Evolutionary conservation across 192 early-diverging fungal species (phyloP), one percentile per base, ranked within the genome.

Genomic region (Haplosporangium gracile): DNA sequence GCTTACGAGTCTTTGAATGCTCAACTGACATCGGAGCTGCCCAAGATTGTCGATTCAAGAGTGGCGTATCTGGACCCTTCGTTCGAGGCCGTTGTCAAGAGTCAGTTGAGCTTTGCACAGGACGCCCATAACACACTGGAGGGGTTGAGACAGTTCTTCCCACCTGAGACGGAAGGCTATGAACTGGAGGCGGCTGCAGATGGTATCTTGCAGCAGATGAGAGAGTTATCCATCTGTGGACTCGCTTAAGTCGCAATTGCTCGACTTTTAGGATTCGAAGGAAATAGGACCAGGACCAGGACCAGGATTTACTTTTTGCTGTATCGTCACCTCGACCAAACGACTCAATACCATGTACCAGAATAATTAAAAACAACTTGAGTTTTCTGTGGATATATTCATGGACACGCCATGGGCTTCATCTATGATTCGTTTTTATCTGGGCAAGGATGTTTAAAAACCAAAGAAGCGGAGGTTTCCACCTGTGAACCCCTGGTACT

Each of bases 71-170:
- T 99, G 68, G 97, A 99, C 39, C 99, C 99, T 4, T 97, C 96
- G 29, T 98, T 99, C 82, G 98, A 99, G 82, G 98, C 98, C 11
- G 89, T 99, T 38, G 95, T 99, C 72, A 97, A 98, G 89, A 92
- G 95, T 22, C 98, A 99, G 85, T 85, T 98, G n/a, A 91, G 93
- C 76, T 99, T 99, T 90, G 95, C 96, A 74, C 95, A 95, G 84
- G 92, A 93, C 53, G 96, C 96, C 69, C 93, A 94, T 72, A 91
- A 94, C 39, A 92, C 93, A 76, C 91, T 99, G 80, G 93, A 95
- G 74, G 78, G 88, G 5, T 86, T 97, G 6, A 81, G 93, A 51
- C 84, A 92, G 53, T 88, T 90, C 40, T 91, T 97, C 76, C 94
- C 94, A n/a, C 85, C 89, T 7, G 88, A 90, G 75, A 77, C 88